phyloP scores from a whole-genome alignment of 768 basidiomycete species.

The Rhodotorula kratochvilovae region DNA sequence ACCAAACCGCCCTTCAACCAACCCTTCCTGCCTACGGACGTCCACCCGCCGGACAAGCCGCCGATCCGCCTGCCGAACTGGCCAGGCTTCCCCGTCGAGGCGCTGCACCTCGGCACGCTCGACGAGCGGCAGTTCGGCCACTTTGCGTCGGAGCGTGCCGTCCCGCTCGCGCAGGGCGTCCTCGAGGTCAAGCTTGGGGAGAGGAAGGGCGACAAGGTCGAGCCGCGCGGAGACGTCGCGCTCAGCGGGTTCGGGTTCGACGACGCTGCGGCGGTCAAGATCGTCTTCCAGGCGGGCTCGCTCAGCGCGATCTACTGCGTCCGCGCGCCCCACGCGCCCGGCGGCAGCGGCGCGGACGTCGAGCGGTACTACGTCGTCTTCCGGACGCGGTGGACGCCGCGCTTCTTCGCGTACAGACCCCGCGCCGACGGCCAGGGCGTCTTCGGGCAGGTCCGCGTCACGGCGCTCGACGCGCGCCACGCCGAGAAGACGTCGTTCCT shows the following conservation, averaged over 20 bases:
- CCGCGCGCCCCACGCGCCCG: background rate
- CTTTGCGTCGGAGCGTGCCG: constrained; percentile 5
- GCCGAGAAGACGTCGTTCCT: background rate
- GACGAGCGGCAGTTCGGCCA: constrained; percentile 8
- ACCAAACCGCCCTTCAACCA: background rate
- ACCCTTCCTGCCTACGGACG: background rate
- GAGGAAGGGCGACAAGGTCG: background rate
- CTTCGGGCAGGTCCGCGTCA: background rate
- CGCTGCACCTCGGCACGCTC: constrained; percentile 14
- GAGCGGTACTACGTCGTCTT: constrained; percentile 7
- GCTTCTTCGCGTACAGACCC: background rate
- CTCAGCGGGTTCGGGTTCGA: constrained; percentile 3
- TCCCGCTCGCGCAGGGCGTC: background rate
- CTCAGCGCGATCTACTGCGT: background rate
- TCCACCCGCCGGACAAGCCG: background rate
- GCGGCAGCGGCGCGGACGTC: background rate
- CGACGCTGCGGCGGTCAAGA: background rate
- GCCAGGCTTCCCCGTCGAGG: background rate
- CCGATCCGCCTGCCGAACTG: constrained; percentile 2
- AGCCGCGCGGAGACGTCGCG: background rate
- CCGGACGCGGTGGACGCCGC: constrained; percentile 6
- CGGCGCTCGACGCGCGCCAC: constrained; percentile 16
- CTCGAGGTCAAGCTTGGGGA: background rate
- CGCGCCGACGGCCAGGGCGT: too few species aligned
- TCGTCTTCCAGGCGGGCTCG: background rate